Base-by-base conservation (phyloP, 2,329 filamentous ascomycete genomes). In the Grosmannia serpens region DNA sequence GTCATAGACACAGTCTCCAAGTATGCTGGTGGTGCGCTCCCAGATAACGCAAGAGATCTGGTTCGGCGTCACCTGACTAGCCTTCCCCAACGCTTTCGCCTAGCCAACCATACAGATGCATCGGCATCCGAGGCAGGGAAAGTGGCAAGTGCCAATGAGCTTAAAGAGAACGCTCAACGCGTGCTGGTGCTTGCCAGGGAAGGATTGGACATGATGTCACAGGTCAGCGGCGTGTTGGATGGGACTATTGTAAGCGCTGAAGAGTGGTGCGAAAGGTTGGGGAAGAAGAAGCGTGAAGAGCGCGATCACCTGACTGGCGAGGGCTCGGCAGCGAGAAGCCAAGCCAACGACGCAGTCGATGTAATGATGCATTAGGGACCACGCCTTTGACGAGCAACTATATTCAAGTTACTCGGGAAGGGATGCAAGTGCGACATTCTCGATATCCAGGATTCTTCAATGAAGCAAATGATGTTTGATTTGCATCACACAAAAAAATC, bases 171-270 rank as follows among this genome's bases (percentile, higher is more conserved):
- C 56, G 91, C 89, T 0, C 86, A 91, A 64, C 81, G 87, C 47
- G 91, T 95, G 58, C 75, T 97, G 15, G 84, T 94, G 1, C 83
- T 97, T 56, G 92, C 92, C 8, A 88, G 87, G 66, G 92, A 97
- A 69, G 90, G 91, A 0, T 77, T 97, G 17, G 91, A 96, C 65
- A 96, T 97, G 87, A 91, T 97, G 79, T 82, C 84, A 1, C 91
- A 96, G 70, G 90, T 99, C 55, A 94, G 86, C 47, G 84, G 86
- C 6, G 89, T 96, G 2, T 80, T 97, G 10, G 89, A 95, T 64
- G 88, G 90, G 57, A 97, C 94, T 0, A 87, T 97, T 57, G 82
- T 88, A 58, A 94, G 88, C 65, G 94, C 94, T 0, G 92, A 97
- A 71, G 84, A 86, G 65, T 97, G 94, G 94, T 89, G 92, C 63